Evolutionary conservation across 768 basidiomycete genomes (phyloP), one percentile per base, ranked within the genome.

Genomic region (Floccularia luteovirens): DNA sequence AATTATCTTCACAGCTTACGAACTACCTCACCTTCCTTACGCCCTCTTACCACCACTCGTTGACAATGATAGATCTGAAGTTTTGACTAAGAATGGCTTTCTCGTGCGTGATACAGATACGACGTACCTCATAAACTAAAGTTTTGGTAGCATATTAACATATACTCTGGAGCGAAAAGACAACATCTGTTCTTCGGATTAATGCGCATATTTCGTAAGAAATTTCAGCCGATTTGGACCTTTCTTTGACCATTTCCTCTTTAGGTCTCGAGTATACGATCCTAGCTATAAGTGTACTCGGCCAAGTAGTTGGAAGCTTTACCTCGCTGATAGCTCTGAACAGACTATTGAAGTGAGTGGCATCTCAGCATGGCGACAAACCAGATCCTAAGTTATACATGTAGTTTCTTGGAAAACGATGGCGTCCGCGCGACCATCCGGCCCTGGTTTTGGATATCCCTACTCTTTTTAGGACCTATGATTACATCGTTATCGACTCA

Each of bases 121-220:
- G 14, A 8, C n/a, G 8, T 8, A 28, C 24, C 21, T 28, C n/a
- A 7, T 10, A 16, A 16, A 14, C 19, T 17, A 34, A 11, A 17
- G 17, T 23, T 23, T 32, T 22, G 6, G 6, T n/a, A 58, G 61
- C 61, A 43, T 47, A 30, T 62, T 20, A 71, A 74, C 49, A 56
- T 61, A 11, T 60, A 62, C 41, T 44, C 53, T 22, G 65, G 64
- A 5, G 52, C 58, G 1, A 66, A 60, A 45, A 57, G 49, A 21
- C 52, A 61, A 3, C 68, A 75, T 50, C 38, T 77, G 4, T 62
- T 73, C 43, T 65, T 63, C 43, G 61, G 70, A 4, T 48, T 79
- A 19, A 42, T 69, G 31, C 56, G 57, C 14, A 55, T 59, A 5
- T 65, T 63, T 46, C 52, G 62, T 38, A 19, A 31, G 51, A 21